These are phyloP conservation scores for Solidago caesia DNA, from an alignment of 129 eudicot genomes.

Conservation along the genomic window DNA sequence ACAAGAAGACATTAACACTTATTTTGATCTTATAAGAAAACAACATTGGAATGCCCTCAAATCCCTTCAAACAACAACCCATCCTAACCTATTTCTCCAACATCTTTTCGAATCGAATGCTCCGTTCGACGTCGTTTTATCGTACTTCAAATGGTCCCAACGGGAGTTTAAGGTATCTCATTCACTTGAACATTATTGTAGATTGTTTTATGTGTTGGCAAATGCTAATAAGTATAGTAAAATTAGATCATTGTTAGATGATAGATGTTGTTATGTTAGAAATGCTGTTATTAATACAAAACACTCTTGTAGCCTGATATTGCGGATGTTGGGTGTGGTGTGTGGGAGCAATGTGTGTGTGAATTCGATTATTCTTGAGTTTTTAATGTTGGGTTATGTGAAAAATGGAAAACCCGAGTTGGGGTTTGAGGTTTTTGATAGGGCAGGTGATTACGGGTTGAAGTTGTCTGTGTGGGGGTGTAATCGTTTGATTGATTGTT, in stretches of 20 bases:
- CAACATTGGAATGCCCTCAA: conserved; percentile 60
- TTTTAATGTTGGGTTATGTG: conserved; percentile 51
- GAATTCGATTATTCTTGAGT: conserved; percentile 54
- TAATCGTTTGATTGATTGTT: conserved; percentile 50
- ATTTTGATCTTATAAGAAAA: conserved; percentile 41
- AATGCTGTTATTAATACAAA: neutral
- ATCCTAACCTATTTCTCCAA: conserved; percentile 42
- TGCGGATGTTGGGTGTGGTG: conserved; percentile 39
- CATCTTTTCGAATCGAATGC: conserved; percentile 38
- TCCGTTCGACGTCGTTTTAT: conserved; percentile 37
- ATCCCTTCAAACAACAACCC: conserved; percentile 22
- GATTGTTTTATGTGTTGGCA: conserved; percentile 46
- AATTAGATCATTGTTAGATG: conserved; percentile 56
- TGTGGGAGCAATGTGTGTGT: conserved; percentile 34
- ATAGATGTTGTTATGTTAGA: conserved; percentile 25
- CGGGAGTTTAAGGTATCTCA: conserved; percentile 39
- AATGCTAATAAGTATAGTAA: conserved; percentile 43
- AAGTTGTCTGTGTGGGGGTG: conserved; percentile 59
- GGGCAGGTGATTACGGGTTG: conserved; percentile 76
- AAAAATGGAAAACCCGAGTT: conserved; percentile 32
- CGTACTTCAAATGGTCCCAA: conserved; percentile 61
- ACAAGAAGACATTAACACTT: conserved; percentile 19
- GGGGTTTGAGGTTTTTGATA: conserved; percentile 62
- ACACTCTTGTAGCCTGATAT: conserved; percentile 38
- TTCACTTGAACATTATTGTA: conserved; percentile 40